Evolutionary conservation across 1,139 yeast species (phyloP), one percentile per base, ranked within the genome.

Genomic region (Eremothecium coryli): DNA sequence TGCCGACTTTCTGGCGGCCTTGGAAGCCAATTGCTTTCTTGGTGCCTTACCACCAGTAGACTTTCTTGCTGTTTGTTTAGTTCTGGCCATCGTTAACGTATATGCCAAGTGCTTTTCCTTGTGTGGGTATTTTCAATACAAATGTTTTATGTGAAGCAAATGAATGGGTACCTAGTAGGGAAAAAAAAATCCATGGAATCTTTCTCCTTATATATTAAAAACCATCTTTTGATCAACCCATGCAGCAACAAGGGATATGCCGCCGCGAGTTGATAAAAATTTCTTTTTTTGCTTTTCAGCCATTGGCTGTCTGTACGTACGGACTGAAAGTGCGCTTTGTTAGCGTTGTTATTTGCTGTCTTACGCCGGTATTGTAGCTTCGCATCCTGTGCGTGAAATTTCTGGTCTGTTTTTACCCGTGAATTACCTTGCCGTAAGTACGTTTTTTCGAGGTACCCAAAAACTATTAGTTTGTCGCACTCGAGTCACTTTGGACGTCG

Each of bases 11-110:
- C 97, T 82, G 56, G 97, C 96, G 58, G 96, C 96, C 82, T 88
- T 88, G 54, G 96, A 86, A 60, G 97, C 96, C 62, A 88, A 77
- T 72, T 86, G 95, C 74, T 88, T 88, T 81, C 97, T 84, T 76
- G 97, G 97, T 48, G 96, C 96, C 70, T 88, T 88, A 73, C 97
- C 97, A 80, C 95, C 95, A 61, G 95, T 85, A 56, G 96, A 85
- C 71, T 88, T 86, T 81, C 96, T 84, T 62, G 96, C 95, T 52
- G 96, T 86, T 76, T 88, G 95, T 72, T 88, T 88, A 52, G 95
- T 86, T 82, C 96, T 86, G 66, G 96, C 96, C 96, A 88, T 86
- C 26, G 25, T 17, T 33, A 12, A 17, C 9, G 7, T 23, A 12
- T 32, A 20, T n/a, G n/a, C n/a, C n/a, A n/a, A n/a, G n/a, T n/a